Evolutionary conservation across 2,329 filamentous ascomycete species (phyloP), one percentile per base, ranked within the genome.

Genomic region (Elsinoe ampelina): DNA sequence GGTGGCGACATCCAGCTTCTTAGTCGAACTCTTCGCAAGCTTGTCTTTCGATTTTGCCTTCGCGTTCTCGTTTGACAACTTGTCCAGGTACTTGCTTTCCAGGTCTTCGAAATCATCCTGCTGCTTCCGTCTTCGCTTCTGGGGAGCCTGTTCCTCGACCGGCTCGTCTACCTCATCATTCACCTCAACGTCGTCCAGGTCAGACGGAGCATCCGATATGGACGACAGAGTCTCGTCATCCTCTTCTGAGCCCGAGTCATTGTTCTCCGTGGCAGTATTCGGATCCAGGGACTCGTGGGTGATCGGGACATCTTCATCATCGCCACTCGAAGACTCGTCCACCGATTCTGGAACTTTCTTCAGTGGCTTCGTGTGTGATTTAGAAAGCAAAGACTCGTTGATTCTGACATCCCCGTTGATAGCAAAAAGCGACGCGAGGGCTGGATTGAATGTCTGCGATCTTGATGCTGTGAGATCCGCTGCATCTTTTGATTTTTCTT

Each of bases 51-150:
- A 15, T 15, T 35, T 26, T 3, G 52, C 65, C 48, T 64, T 66
- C 56, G 63, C 62, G 45, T 77, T 75, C 58, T 77, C 74, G 3
- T 70, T 70, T 12, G 76, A 79, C 30, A 91, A 70, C 61, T 83
- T 83, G 57, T 79, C 74, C 72, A 92, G 74, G 64, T 91, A 90
- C 7, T 58, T 59, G 43, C 59, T 58, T 48, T 63, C 62, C 7
- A 63, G 42, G 13, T 61, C 55, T 15, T 59, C 58, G 26, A 59
- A 56, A 35, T 67, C 65, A 34, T 66, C 66, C 50, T 69, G 62
- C 61, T 65, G 61, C 73, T 86, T 87, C 60, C 84, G 77, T 68
- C 86, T 87, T 30, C 80, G 75, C 42, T 69, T 67, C 32, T 69
- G 61, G 45, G 72, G 65, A 17, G 67, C 34, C 63, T 43, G 57